A percentile compares a stretch with the other conserved stretches of the same genome.
phyloP scores from a whole-genome alignment of 1,284 basidiomycete genomes.

The Apiotrichum sp. region DNA sequence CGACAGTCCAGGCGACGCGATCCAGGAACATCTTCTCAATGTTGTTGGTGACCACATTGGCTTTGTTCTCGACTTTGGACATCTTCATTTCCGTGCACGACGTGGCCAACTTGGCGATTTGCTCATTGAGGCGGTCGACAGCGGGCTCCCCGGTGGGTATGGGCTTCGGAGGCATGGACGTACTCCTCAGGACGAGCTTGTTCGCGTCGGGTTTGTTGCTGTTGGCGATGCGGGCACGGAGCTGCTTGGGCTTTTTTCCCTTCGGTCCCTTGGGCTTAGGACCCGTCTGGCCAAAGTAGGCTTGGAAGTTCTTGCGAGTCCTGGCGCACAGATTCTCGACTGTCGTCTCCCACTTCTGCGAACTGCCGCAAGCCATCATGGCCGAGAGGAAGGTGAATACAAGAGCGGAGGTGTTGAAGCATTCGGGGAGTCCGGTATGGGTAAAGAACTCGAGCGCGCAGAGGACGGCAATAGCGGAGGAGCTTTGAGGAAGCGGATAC shows the following conservation, averaged over 20 bases:
- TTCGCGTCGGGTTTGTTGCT: neutral
- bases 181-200: neutral
- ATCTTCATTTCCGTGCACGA: too few relatives aligned
- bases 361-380: neutral
- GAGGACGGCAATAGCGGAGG: neutral
- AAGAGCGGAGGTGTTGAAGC: too few relatives aligned
- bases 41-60: neutral
- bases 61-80: too few relatives aligned
- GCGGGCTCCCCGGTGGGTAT: neutral
- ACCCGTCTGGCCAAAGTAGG: too few relatives aligned
- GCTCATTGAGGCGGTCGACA: neutral
- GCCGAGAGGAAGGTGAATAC: neutral
- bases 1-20: neutral
- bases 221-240: neutral
- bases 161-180: neutral
- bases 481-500: neutral
- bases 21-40: neutral
- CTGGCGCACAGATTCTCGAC: neutral
- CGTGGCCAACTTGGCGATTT: too few relatives aligned
- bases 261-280: neutral
- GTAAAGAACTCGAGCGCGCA: neutral
- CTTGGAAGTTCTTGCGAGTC: too few relatives aligned
- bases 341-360: neutral
- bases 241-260: neutral
- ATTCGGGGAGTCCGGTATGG: neutral